phyloP scores from a whole-genome alignment of 441 rosid genomes.

The Croton laevigatus region DNA sequence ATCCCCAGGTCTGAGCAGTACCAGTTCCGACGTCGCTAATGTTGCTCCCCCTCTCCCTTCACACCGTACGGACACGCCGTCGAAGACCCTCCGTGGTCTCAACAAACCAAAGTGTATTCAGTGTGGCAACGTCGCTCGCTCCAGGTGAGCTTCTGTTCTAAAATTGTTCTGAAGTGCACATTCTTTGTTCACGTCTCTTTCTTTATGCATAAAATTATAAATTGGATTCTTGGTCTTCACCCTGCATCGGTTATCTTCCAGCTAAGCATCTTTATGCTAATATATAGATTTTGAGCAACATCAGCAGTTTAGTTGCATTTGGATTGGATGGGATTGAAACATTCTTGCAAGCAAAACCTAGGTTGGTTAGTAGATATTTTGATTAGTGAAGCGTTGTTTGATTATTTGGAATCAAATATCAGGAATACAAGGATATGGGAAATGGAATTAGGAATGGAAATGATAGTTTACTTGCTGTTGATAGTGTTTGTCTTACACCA shows the following conservation, averaged over 20 bases:
- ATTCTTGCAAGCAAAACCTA: background rate
- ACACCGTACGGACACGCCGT: slow-evolving; percentile 28
- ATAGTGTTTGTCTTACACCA: no score
- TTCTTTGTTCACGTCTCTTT: background rate
- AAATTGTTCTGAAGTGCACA: background rate
- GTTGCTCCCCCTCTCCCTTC: background rate
- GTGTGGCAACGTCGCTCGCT: slow-evolving; percentile 98
- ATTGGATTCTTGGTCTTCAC: background rate
- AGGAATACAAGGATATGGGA: no score
- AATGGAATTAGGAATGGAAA: no score
- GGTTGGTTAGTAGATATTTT: background rate
- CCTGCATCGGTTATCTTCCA: background rate
- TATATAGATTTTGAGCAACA: background rate
- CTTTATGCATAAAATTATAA: background rate
- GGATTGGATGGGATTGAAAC: background rate
- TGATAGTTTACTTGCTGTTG: no score
- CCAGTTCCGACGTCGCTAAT: slow-evolving; percentile 25
- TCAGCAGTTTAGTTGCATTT: background rate
- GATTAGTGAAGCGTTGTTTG: no score
- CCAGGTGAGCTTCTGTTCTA: slow-evolving; percentile 43
- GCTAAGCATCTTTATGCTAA: background rate
- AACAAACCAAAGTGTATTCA: slow-evolving; percentile 94
- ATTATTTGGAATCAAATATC: no score
- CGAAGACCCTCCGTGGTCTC: slow-evolving; percentile 86
- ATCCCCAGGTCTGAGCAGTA: slow-evolving; percentile 52